A percentile compares a stretch with the other conserved stretches of the same genome.
Conservation (phyloP, 345 rosid genomes). For the Euphorbia lathyris region DNA sequence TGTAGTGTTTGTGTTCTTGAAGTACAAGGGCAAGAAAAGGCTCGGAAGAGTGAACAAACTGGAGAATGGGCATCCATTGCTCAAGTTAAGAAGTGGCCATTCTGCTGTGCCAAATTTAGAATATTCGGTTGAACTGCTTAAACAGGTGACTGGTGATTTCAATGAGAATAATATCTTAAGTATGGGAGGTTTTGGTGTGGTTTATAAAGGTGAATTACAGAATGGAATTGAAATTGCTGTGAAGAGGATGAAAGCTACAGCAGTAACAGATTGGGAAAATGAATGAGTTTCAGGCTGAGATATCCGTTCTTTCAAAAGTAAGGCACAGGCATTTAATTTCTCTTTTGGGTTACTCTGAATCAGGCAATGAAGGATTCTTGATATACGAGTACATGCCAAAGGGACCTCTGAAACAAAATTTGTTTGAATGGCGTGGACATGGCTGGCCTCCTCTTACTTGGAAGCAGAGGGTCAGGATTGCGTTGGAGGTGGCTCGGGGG, state of each 20-base stretch:
- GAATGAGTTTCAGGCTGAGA: slow-evolving; percentile 24
- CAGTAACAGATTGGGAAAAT: slow-evolving; percentile 5
- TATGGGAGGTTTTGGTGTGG: slow-evolving; percentile 25
- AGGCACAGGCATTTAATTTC: slow-evolving; percentile 28
- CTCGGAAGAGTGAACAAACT: not conserved
- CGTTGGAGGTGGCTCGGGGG: slow-evolving; percentile 26
- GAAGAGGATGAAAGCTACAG: slow-evolving; percentile 23
- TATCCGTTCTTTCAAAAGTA: slow-evolving; percentile 21
- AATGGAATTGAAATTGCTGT: slow-evolving; percentile 25
- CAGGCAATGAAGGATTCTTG: slow-evolving; percentile 21
- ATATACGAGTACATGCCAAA: slow-evolving; percentile 30
- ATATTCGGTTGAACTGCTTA: slow-evolving; percentile 20
- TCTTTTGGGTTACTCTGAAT: slow-evolving; percentile 21
- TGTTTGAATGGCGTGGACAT: slow-evolving; percentile 18
- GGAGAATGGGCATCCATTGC: not conserved
- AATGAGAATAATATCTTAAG: slow-evolving; percentile 19
- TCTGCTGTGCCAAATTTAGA: slow-evolving; percentile 1
- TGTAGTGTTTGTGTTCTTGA: slow-evolving; percentile 9
- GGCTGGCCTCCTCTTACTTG: slow-evolving; percentile 16
- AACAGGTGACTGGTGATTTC: slow-evolving; percentile 21
- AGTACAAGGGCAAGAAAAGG: not conserved
- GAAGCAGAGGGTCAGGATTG: slow-evolving; percentile 24
- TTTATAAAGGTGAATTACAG: slow-evolving; percentile 19
- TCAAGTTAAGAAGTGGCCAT: not conserved
- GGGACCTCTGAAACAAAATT: slow-evolving; percentile 21